Base-by-base conservation (phyloP, 2,329 filamentous ascomycete species). In the Fusarium sp. region DNA sequence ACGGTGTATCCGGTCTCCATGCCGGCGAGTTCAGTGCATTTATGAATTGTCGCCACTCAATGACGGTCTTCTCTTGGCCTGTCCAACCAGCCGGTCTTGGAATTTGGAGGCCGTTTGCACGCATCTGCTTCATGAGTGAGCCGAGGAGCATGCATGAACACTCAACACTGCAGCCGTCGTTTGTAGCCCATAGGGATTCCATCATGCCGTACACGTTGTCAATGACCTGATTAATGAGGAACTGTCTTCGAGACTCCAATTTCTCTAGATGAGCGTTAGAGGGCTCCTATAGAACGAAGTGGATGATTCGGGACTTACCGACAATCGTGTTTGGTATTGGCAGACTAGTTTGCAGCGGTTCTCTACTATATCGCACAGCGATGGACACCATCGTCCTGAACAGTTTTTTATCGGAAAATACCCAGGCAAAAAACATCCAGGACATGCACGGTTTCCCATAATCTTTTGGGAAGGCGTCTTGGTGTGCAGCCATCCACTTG, bases 401-500 rank as follows among this genome's bases (percentile, higher is more conserved):
- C 11, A 43, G 40, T 7, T 43, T 18, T 9, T 43, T 3, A 8
- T 10, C 6, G 7, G n/a, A 18, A 43, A 18, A 43, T 23, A 43
- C 40, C 40, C 40, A 43, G n/a, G n/a, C 18, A 16, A 43, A 10
- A 23, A 43, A 43, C 18, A 43, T 18, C 40, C 40, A 43, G 18
- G n/a, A 43, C 40, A 23, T 18, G 40, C 40, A 43, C 9, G 40
- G 3, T 11, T 43, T 43, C n/a, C 40, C n/a, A 23, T 43, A 43
- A 43, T 43, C 40, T 18, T 43, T 9, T 43, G 40, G 40, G n/a
- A 43, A 31, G 31, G 44, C 27, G 6, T 50, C 44, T 28, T 47
- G 13, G 11, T 36, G 37, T 15, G 12, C 50, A 23, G 23, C 23
- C 18, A 59, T 41, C 66, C 66, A 70, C 5, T 11, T 2, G 4